A percentile compares a stretch with the other conserved stretches of the same genome.
Evolutionary conservation across 1,139 yeast species (phyloP).

Genomic region (Pichia sp.): DNA sequence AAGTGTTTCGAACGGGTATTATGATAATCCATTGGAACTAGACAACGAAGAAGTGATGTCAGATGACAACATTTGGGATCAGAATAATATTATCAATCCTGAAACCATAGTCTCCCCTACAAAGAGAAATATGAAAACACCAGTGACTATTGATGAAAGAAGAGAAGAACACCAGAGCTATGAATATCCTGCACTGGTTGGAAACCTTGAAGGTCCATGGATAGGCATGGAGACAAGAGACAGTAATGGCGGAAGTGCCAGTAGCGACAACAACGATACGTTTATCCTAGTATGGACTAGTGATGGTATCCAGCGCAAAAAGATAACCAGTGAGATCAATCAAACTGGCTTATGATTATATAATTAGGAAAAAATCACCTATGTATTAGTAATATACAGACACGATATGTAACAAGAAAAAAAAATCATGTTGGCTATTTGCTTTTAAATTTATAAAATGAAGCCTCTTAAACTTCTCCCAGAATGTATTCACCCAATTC

Average conservation of each 20-base stretch:
- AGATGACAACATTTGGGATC: slow-evolving; percentile 3
- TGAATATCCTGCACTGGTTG: slow-evolving; percentile 71
- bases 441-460: no score
- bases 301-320: slow-evolving; percentile 55
- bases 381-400: not conserved
- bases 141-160: slow-evolving; percentile 51
- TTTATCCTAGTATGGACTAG: slow-evolving; percentile 43
- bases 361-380: no score
- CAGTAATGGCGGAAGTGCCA: slow-evolving; percentile 30
- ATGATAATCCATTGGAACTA: not conserved
- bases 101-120: not conserved
- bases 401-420: not conserved
- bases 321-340: slow-evolving; percentile 39
- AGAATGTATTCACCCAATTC: slow-evolving; percentile 19
- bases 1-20: not conserved
- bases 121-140: slow-evolving; percentile 4
- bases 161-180: slow-evolving; percentile 63
- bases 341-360: not conserved
- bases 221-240: slow-evolving; percentile 57
- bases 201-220: slow-evolving; percentile 80
- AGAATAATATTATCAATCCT: not conserved
- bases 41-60: not conserved
- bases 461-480: slow-evolving; percentile 12
- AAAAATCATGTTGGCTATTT: no score
- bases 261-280: slow-evolving; percentile 48